phyloP scores from a whole-genome alignment of 1,284 basidiomycete genomes.

The Erythrobasidium hasegawianum region DNA sequence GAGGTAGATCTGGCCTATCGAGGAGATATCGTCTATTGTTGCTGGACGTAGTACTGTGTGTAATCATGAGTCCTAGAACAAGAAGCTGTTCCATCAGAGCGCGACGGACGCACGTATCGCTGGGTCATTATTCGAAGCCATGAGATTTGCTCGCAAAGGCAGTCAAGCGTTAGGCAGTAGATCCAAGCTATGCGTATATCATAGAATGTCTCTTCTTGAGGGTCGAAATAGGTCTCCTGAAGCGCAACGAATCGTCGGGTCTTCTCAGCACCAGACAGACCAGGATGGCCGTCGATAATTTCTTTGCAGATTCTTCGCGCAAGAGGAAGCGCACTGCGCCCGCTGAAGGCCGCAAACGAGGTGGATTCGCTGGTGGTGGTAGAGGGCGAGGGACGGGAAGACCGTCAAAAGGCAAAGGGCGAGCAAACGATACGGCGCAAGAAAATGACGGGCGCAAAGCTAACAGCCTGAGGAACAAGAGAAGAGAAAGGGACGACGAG shows the following conservation, averaged over 20 bases:
- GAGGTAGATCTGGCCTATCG: not conserved
- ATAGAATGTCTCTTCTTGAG: too few relatives aligned
- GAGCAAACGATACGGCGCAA: constrained; percentile 20
- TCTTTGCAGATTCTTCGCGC: constrained; percentile 30
- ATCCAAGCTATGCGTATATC: too few relatives aligned
- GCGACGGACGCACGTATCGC: too few relatives aligned
- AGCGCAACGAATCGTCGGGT: too few relatives aligned
- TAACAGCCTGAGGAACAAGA: constrained; percentile 20
- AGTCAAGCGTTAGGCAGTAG: too few relatives aligned
- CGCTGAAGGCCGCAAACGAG: constrained; percentile 4
- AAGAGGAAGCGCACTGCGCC: constrained; percentile 13
- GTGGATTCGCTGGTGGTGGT: constrained; percentile 3
- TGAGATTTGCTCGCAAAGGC: too few relatives aligned
- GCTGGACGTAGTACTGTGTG: not conserved
- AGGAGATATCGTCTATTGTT: not conserved
- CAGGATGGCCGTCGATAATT: constrained; percentile 26
- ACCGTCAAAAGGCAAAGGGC: not conserved
- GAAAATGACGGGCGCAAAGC: constrained; percentile 23
- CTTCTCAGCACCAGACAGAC: too few relatives aligned
- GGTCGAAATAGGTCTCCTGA: too few relatives aligned
- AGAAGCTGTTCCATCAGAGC: too few relatives aligned
- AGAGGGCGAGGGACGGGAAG: constrained; percentile 5
- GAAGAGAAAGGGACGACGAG: constrained; percentile 4
- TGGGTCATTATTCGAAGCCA: too few relatives aligned
- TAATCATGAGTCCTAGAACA: too few relatives aligned